Percentiles rank a stretch among this genome's conserved stretches.
Conservation (phyloP, 176 grass and related monocot species). For the Metroxylon sagu region DNA sequence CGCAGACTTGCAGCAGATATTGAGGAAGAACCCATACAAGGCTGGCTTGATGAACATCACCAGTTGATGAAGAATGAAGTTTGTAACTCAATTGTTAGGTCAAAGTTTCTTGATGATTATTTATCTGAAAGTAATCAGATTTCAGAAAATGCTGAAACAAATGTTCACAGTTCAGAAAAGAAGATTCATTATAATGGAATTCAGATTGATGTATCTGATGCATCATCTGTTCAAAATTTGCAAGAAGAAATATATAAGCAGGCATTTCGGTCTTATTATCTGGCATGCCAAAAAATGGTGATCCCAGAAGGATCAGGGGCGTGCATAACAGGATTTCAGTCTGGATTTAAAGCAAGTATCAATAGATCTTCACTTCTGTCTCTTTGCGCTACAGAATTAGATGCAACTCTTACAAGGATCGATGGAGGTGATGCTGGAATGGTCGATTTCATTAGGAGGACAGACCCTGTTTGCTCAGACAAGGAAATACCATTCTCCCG, state of each 20-base stretch:
- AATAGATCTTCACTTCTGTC: slow-evolving; percentile 75
- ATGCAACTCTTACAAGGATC: slow-evolving; percentile 76
- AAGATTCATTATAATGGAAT: slow-evolving; percentile 37
- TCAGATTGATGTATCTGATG: slow-evolving; percentile 33
- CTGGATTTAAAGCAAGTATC: slow-evolving; percentile 85
- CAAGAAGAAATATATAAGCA: slow-evolving; percentile 71
- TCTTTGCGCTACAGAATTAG: slow-evolving; percentile 61
- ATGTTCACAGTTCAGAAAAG: slow-evolving; percentile 34
- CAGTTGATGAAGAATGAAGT: slow-evolving; percentile 71
- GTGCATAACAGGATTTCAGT: slow-evolving; percentile 74
- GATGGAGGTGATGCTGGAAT: slow-evolving; percentile 77
- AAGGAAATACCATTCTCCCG: slow-evolving; percentile 87
- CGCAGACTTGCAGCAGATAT: slow-evolving; percentile 77
- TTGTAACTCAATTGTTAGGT: slow-evolving; percentile 43
- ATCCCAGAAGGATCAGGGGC: slow-evolving; percentile 73
- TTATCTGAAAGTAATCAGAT: slow-evolving; percentile 26
- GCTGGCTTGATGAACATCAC: slow-evolving; percentile 95
- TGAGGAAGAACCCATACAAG: slow-evolving; percentile 93
- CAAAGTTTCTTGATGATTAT: slow-evolving; percentile 67
- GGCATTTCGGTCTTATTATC: slow-evolving; percentile 71
- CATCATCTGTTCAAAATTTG: slow-evolving; percentile 32
- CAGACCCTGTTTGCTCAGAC: slow-evolving; percentile 65
- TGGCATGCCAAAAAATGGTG: slow-evolving; percentile 67
- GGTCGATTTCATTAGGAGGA: slow-evolving; percentile 66
- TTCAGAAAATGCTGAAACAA: slow-evolving; percentile 35